A percentile compares a stretch with the other conserved stretches of the same genome.
These are phyloP conservation scores for Aspergillus ochraceus DNA, from an alignment of 2,329 filamentous ascomycete genomes.

Conservation along the genomic window DNA sequence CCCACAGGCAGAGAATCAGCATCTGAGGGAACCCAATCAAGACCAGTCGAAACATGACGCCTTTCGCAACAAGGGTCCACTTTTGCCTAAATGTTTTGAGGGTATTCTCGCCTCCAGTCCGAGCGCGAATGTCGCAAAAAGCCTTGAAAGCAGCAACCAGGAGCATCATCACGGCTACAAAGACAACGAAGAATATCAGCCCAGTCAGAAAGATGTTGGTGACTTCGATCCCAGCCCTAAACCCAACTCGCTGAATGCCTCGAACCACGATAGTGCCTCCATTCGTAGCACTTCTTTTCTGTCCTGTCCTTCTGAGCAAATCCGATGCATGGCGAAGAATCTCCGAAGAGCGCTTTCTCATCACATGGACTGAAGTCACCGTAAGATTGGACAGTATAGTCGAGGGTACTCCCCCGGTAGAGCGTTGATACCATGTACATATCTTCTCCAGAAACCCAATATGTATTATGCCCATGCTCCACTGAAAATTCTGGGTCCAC, in stretches of 20 bases:
- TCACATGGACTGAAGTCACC: constrained; percentile 75
- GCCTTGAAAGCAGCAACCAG: constrained; percentile 78
- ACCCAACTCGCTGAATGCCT: constrained; percentile 86
- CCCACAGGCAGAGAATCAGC: constrained; percentile 87
- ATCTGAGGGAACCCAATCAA: constrained; percentile 91
- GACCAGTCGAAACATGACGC: constrained; percentile 84
- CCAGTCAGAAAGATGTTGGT: constrained; percentile 94
- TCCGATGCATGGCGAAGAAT: constrained; percentile 18
- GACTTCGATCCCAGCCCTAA: constrained; percentile 76
- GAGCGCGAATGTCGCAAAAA: constrained; percentile 71
- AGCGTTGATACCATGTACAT: constrained; percentile 91
- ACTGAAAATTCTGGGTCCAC: constrained; percentile 97
- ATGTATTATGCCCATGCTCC: constrained; percentile 92
- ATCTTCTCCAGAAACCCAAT: constrained; percentile 83
- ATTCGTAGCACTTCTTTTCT: constrained; percentile 45
- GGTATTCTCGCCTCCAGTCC: constrained; percentile 68
- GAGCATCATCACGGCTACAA: constrained; percentile 72
- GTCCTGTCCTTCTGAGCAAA: constrained; percentile 28
- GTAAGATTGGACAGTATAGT: constrained; percentile 72
- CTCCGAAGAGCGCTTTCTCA: constrained; percentile 59
- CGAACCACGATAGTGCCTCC: constrained; percentile 57
- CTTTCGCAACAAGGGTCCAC: constrained; percentile 90
- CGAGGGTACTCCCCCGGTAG: constrained; percentile 81
- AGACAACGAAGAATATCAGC: constrained; percentile 81
- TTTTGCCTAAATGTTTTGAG: constrained; percentile 80